Base-by-base conservation (phyloP, 2,329 filamentous ascomycete genomes). In the Ophiostoma quercus region DNA sequence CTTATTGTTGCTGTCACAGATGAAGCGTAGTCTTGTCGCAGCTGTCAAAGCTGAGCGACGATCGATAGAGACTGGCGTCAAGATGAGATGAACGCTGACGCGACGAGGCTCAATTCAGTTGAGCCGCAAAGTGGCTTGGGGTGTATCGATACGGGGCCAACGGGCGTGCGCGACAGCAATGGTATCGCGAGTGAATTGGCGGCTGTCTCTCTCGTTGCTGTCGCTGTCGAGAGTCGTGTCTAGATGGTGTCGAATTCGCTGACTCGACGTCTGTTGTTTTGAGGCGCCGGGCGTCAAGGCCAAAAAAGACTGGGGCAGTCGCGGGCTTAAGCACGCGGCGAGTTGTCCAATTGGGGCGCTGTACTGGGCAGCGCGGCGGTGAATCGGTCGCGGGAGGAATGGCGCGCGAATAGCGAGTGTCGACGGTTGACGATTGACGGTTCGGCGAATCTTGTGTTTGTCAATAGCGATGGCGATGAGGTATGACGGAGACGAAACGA, bases 241-340 rank as follows among this genome's bases (percentile, higher is more conserved):
- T 32, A 25, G 8, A 34, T 34, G 34, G 34, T 34, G 34, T 34
- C 34, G 34, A 34, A 6, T 34, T 34, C 34, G 34, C 34, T 32
- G 57, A 16, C 57, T 62, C 22, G 51, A 57, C 51, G 51, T 62
- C 11, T 29, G 22, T 62, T 62, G 57, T 62, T 62, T 62, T 62
- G 57, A 32, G 57, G 57, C 25, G 25, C 57, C 57, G 57, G 57
- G 57, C 57, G 57, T 62, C 57, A 62, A 62, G 57, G 57, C 57
- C 14, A 62, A 62, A 25, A 60, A 62, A 62, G 11, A 62, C 57
- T 62, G 57, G 57, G 57, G 57, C 57, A 22, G 8, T 65, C 60
- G 60, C 32, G n/a, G 60, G 25, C 29, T 39, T 32, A 32, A 62
- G 57, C 57, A 62, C 57, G 57, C 57, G 25, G 57, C 57, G 57